Evolutionary conservation across 2,329 filamentous ascomycete genomes (phyloP), one percentile per base, ranked within the genome.

Genomic region (Cladosporium colombiae): DNA sequence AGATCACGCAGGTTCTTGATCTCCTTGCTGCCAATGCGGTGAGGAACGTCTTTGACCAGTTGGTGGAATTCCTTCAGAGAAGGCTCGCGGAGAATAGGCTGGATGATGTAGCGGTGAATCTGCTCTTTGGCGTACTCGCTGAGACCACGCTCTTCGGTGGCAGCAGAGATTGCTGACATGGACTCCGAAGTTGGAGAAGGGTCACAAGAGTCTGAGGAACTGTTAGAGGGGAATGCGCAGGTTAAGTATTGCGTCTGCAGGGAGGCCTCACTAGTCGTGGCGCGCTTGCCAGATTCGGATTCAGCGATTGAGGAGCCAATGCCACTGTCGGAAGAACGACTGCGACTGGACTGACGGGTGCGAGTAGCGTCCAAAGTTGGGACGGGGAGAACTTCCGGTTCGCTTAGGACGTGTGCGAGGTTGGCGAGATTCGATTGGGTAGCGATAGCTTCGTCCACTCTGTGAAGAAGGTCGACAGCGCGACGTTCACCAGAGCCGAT

Each of bases 1-100:
- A 98, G 85, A 79, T 98, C 94, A 78, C 94, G 89, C 64, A 98
- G 87, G 81, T 91, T 97, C 77, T 91, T 88, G 74, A 98, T 95
- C 74, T 95, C 88, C 79, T 92, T 93, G 75, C 89, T 87, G 74
- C 88, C 87, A 76, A 97, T 95, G 75, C 90, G 90, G 77, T 86
- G 85, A 57, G 92, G 92, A 70, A 93, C 88, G 78, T 91, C 89
- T 71, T 90, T 84, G 69, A 97, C 85, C 72, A 97, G 86, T 58
- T 89, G 84, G 76, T 92, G 89, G 78, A 97, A 97, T 58, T 90
- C 88, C 77, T 92, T 91, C 68, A 96, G 85, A 35, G 85, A 83
- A 25, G 88, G 80, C 74, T 93, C 90, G 69, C 86, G 85, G 65
- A 95, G 85, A 59, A 97, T 88, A 33, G 93, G 93, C 72, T 86